Conservation (phyloP, 305 asterid species). For the Salvia sclarea region DNA sequence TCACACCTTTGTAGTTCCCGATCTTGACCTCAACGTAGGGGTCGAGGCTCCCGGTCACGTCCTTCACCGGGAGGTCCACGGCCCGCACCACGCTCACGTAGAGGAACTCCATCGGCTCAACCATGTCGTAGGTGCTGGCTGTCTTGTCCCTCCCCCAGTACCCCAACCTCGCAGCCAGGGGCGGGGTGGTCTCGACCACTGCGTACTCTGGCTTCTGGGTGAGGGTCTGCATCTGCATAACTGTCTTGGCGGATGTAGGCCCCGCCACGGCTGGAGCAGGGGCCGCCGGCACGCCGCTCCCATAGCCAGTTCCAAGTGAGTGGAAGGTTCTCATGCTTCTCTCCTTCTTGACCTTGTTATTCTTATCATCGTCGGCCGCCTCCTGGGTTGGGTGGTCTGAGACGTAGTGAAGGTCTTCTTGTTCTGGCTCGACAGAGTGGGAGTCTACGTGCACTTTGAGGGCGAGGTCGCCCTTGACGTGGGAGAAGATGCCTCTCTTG, state of each 20-base stretch:
- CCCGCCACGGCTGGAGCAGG: slow-evolving; percentile 36
- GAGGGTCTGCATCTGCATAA: slow-evolving; percentile 64
- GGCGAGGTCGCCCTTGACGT: slow-evolving; percentile 71
- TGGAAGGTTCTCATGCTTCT: slow-evolving; percentile 59
- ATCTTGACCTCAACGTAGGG: slow-evolving; percentile 89
- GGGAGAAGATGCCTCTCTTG: slow-evolving; percentile 74
- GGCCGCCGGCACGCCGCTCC: slow-evolving; percentile 36
- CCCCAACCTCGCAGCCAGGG: slow-evolving; percentile 86
- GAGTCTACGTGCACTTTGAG: slow-evolving; percentile 40
- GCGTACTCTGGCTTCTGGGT: slow-evolving; percentile 72
- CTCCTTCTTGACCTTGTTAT: slow-evolving; percentile 51
- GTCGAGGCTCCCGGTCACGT: slow-evolving; percentile 77
- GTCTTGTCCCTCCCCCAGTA: slow-evolving; percentile 95
- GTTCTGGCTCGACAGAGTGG: not conserved
- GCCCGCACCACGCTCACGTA: slow-evolving; percentile 83
- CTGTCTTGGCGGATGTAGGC: slow-evolving; percentile 32
- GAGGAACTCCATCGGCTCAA: slow-evolving; percentile 77
- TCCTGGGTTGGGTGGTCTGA: slow-evolving; percentile 16
- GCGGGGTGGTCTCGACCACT: slow-evolving; percentile 85
- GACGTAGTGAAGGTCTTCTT: too few species aligned
- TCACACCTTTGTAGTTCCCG: slow-evolving; percentile 84
- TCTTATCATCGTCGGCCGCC: slow-evolving; percentile 25
- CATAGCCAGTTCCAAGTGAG: slow-evolving; percentile 47
- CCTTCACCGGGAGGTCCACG: slow-evolving; percentile 78
- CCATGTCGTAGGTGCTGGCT: slow-evolving; percentile 86